Evolutionary conservation across 192 early-diverging fungal genomes (phyloP).

Genomic region (Cladochytrium replicatum): DNA sequence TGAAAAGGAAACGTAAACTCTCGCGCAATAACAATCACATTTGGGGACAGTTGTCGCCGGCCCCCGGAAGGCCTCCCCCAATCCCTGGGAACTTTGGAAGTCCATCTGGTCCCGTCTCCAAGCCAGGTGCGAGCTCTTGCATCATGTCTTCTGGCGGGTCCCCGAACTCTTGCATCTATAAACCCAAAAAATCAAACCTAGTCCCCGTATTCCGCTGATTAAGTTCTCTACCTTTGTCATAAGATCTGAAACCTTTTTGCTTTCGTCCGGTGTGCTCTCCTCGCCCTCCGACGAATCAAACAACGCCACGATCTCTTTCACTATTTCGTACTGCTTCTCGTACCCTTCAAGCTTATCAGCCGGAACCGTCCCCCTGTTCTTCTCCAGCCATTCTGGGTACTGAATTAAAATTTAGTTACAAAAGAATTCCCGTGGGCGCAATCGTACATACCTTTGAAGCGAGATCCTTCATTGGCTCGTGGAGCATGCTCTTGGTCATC

Average conservation of each 20-base stretch:
- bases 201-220: no score
- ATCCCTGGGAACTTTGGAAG: slow-evolving; percentile 49
- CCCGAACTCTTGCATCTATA: slow-evolving; percentile 89
- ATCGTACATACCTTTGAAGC: slow-evolving; percentile 48
- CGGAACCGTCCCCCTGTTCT: slow-evolving; percentile 63
- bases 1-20: no score
- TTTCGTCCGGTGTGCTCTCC: slow-evolving; percentile 53
- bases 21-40: no score
- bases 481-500: slow-evolving; percentile 86
- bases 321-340: slow-evolving; percentile 63
- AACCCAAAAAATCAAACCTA: no score
- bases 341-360: slow-evolving; percentile 66
- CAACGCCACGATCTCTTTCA: slow-evolving; percentile 69
- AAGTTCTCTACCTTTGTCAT: slow-evolving; percentile 71
- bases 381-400: slow-evolving; percentile 84
- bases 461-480: slow-evolving; percentile 94
- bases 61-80: no score
- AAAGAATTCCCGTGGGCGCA: slow-evolving; percentile 10
- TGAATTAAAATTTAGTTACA: slow-evolving; percentile 22
- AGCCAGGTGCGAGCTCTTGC: slow-evolving; percentile 81
- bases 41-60: no score
- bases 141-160: slow-evolving; percentile 89
- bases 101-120: slow-evolving; percentile 71
- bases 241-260: slow-evolving; percentile 69
- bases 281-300: slow-evolving; percentile 75